phyloP scores from a whole-genome alignment of 2,329 filamentous ascomycete species.

The Zopfia rhizophila region DNA sequence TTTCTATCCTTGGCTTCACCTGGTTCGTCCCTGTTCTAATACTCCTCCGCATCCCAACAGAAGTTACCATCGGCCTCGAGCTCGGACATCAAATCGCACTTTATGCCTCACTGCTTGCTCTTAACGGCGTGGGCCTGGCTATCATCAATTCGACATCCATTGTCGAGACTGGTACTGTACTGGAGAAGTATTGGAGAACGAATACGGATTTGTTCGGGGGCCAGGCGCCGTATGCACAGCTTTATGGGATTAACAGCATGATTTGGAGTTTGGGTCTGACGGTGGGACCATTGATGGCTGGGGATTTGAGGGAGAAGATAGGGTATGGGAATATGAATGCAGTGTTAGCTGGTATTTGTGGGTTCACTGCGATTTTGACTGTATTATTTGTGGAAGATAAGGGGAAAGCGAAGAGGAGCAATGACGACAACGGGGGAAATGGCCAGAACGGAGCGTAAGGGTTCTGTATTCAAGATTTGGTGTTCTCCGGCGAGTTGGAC shows the following conservation, averaged over 20 bases:
- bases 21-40: constrained; percentile 56
- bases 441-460: background rate
- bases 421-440: background rate
- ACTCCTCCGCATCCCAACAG: constrained; percentile 54
- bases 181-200: constrained; percentile 65
- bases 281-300: constrained; percentile 68
- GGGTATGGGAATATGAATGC: constrained; percentile 70
- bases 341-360: constrained; percentile 59
- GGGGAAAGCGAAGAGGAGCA: background rate
- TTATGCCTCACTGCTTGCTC: constrained; percentile 57
- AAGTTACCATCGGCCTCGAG: constrained; percentile 25
- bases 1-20: constrained; percentile 55
- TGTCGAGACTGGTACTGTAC: constrained; percentile 66
- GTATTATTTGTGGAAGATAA: constrained; percentile 54
- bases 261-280: constrained; percentile 69
- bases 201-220: constrained; percentile 67
- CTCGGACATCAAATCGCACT: constrained; percentile 53
- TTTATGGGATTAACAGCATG: constrained; percentile 73
- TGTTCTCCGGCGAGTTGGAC: too few relatives aligned
- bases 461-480: too few relatives aligned
- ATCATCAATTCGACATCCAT: constrained; percentile 65
- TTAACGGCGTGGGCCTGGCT: constrained; percentile 64
- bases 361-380: constrained; percentile 55
- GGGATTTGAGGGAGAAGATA: constrained; percentile 61
- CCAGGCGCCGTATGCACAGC: constrained; percentile 70